Base-by-base conservation (phyloP, 495 filamentous ascomycete species). In the Aspergillus steynii region DNA sequence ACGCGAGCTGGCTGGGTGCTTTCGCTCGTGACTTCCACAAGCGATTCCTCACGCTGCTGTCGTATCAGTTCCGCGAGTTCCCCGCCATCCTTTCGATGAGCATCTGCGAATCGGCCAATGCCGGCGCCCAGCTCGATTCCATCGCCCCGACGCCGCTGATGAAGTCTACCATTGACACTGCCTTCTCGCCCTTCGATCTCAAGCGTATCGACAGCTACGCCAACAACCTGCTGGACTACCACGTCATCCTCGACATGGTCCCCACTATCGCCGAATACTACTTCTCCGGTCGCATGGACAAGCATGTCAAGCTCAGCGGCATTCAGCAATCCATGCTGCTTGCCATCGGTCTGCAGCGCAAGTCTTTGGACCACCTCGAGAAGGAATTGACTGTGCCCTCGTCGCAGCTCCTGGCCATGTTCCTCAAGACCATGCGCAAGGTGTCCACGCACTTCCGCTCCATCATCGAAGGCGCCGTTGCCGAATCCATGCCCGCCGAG, bases 151-250 rank as follows among this genome's bases (percentile, higher is more conserved):
- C 69, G 4, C 78, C 78, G 14, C 78, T 97, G 20, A 85, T 75
- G 1, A 97, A 96, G 71, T 54, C 69, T 8, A 85, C 90, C 42
- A 80, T 99, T 8, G 93, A 97, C 63, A 76, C 69, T 32, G 69
- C 85, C 1, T 84, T 98, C 70, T 92, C 91, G 12, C 92, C 96
- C 1, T 97, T 92, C 70, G 96, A 99, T 69, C 83, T 96, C 61
- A 97, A 97, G 76, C 87, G 96, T 32, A 81, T 98, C 31, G 94
- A 97, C 68, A 90, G 89, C 60, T 99, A 98, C 68, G 91, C 95
- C 10, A 96, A 95, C 75, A 97, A 96, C 70, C 88, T 97, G 74
- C 83, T 99, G 20, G 96, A 99, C 70, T 96, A 97, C 77, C 96
- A 97, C 72, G 94, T 97, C 65, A 95, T 99, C 57, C 82, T 98